Base-by-base conservation (phyloP, 495 filamentous ascomycete genomes). In the Penicillium canescens region DNA sequence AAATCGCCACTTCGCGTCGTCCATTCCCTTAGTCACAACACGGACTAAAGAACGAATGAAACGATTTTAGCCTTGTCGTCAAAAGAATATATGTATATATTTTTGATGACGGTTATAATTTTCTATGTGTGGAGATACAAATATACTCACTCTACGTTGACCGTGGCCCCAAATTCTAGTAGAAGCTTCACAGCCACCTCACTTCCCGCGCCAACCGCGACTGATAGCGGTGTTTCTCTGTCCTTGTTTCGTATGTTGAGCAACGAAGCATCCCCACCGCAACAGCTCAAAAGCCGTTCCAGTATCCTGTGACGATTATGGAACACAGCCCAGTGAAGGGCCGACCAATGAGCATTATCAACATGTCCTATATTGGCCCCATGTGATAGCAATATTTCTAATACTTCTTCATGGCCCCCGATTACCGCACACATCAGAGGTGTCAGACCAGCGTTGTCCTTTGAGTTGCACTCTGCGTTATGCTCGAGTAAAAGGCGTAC, bases 191-290 rank as follows among this genome's bases (percentile, higher is more conserved):
- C 37, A 16, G 37, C 37, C 6, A 39, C 37, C 37, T 39, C 37
- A 16, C 37, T 39, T 10, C 37, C 37, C 37, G 37, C 37, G n/a
- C 37, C 14, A 16, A 39, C 37, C 6, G 37, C 37, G 37, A 39
- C 14, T 16, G 37, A 39, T 16, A 39, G 37, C 37, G 37, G 37
- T 39, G 37, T 39, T 39, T 39, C 13, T 18, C 37, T 12, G 14
- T 39, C 37, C 37, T 39, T 39, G 37, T 39, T 39, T 39, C 37
- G 37, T 39, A 39, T 39, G 37, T 39, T 39, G 37, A 39, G 37
- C 37, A 39, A 39, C 14, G 37, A 39, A 39, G 37, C 3, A 7
- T 39, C 37, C 14, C 7, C 37, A 14, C 14, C 3, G 37, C 37
- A 39, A 7, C 37, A 18, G 1, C 14, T 39, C 37, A 39, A 12